Conservation (phyloP, 192 early-diverging fungal species). For the Coemansia sp. region DNA sequence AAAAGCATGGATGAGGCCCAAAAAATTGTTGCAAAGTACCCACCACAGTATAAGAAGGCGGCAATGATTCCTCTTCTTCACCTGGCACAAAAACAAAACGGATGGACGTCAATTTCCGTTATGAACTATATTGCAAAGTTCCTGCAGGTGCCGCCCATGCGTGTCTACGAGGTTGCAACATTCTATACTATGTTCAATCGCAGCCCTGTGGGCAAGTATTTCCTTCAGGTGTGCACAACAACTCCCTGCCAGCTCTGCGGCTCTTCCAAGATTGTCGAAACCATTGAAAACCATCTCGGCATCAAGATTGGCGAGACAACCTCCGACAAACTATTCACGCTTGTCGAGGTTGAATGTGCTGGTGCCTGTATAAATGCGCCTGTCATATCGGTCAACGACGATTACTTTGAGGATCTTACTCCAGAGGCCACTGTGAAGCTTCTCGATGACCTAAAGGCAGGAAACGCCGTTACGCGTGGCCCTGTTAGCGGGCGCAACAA, state of each 20-base stretch:
- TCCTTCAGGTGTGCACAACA: slow-evolving; percentile 97
- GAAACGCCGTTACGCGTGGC: slow-evolving; percentile 75
- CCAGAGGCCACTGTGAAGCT: slow-evolving; percentile 86
- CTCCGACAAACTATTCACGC: slow-evolving; percentile 88
- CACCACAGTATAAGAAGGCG: slow-evolving; percentile 97
- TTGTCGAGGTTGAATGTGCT: slow-evolving; percentile 99
- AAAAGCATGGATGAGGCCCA: slow-evolving; percentile 78
- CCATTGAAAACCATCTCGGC: slow-evolving; percentile 82
- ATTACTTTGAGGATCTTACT: slow-evolving; percentile 98
- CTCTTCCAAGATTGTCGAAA: slow-evolving; percentile 83
- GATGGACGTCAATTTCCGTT: slow-evolving; percentile 89
- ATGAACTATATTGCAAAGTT: slow-evolving; percentile 97
- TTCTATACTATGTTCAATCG: slow-evolving; percentile 99
- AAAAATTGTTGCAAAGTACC: slow-evolving; percentile 91
- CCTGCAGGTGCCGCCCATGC: slow-evolving; percentile 95
- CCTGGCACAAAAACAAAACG: slow-evolving; percentile 92
- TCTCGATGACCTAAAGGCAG: slow-evolving; percentile 81
- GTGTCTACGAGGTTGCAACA: slow-evolving; percentile 99
- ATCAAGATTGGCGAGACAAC: slow-evolving; percentile 96
- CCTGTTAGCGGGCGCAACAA: slow-evolving; percentile 82
- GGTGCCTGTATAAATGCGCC: slow-evolving; percentile 98
- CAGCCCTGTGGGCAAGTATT: slow-evolving; percentile 98
- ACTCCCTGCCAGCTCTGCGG: slow-evolving; percentile 98
- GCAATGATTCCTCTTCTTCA: slow-evolving; percentile 95
- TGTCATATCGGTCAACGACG: slow-evolving; percentile 96